Base-by-base conservation (phyloP, 352 stramenopile genomes). In the Globisporangium cederbergense region DNA sequence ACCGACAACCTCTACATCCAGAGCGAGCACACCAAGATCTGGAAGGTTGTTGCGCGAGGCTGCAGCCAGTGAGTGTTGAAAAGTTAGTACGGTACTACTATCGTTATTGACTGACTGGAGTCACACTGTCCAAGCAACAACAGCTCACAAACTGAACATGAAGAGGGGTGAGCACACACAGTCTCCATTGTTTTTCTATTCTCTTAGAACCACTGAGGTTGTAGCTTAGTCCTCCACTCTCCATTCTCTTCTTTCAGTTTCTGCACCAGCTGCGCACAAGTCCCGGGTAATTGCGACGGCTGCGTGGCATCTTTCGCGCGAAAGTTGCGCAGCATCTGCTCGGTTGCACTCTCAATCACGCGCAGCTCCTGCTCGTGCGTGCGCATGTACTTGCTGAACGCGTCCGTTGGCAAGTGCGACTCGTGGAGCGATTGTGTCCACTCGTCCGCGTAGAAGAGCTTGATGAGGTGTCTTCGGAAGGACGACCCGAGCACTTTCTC, bases 401-500 rank as follows among this genome's bases (percentile, higher is more conserved):
- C 74, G 18, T 69, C 51, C 0, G 78, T 90, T 3, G 75, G 66
- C 13, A 69, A 32, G 65, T 93, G 84, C 1, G 80, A 89, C 50
- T 89, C 76, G 11, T 70, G 65, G 3, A 93, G 66, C 14, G 84
- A 93, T 45, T 65, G 71, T 4, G 34, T 59, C 80, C 84, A 93
- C 60, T 89, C 80, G 22, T 81, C 57, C 18, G 72, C 59, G 56
- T 89, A 83, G 2, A 70, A 58, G 9, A 89, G 62, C 66, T 90
- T 89, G 11, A 82, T 58, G 8, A 93, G 67, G 51, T 93, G 84
- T 34, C 78, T 71, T 3, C 84, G 78, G 64, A 93, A 90, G 0
- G 77, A 63, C 40, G 80, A 89, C 13, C 67, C 69, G 42, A 89
- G 59, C 18, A 93, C 64, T 61, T 89, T 91, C 30, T 68, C 50